Evolutionary conservation across 352 stramenopile species (phyloP), one percentile per base, ranked within the genome.

Genomic region (Pythium chondricola): DNA sequence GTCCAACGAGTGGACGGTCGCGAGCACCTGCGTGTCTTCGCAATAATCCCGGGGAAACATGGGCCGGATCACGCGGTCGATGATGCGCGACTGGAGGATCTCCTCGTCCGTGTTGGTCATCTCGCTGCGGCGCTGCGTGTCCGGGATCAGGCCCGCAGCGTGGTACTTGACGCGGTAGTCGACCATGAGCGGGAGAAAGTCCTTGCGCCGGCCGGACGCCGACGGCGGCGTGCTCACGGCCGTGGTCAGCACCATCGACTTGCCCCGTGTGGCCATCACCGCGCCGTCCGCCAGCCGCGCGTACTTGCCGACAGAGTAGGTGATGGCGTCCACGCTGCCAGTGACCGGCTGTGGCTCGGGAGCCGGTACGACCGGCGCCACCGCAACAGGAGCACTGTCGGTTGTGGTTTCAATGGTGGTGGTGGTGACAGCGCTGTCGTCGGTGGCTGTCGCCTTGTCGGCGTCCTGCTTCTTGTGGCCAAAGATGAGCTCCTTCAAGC

Each of bases 31-130:
- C 42, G 96, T 98, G 63, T 98, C 92, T 40, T 98, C 85, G 40
- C 75, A 85, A 73, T 92, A 98, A 38, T 96, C 95, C 22, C 91
- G 74, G 8, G 91, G 84, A 60, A 99, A 97, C 10, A 98, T 69
- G 30, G 95, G 96, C 11, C 96, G 85, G 38, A 99, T 74, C 6
- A 96, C 92, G 50, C 96, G 83, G 69, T 99, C 96, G 43, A 99
- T 95, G 20, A 98, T 75, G 20, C 95, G 88, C 44, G 84, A 97
- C 33, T 96, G 93, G 52, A 99, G 73, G 43, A 98, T 96, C 66
- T 99, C 95, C 29, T 97, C 85, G 63, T 99, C 95, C 13, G 70
- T 91, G 25, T 90, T 83, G 18, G 80, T 74, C 56, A 93, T 93
- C 56, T 98, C 94, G 30, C 76, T 85, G 48, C 91, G 81, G 43